These are phyloP conservation scores for Blastocystis sp. DNA, from an alignment of 352 stramenopile genomes.

Conservation along the genomic window DNA sequence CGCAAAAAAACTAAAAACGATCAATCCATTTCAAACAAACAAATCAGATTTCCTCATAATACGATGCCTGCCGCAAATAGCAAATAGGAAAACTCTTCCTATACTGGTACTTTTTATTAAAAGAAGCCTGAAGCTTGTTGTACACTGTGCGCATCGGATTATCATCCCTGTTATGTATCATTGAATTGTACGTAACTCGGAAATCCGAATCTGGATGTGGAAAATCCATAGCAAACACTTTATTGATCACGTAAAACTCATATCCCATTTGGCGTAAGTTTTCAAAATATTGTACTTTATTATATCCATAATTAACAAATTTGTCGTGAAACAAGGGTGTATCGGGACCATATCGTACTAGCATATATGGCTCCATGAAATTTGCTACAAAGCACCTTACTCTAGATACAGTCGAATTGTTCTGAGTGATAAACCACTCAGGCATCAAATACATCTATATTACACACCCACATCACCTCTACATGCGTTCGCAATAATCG, in stretches of 20 bases:
- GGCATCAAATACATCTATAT: constrained; percentile 48
- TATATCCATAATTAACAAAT: constrained; percentile 62
- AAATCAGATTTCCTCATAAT: constrained; percentile 41
- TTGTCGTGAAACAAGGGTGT: constrained; percentile 42
- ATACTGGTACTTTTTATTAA: neutral
- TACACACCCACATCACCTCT: neutral
- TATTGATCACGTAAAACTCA: constrained; percentile 26
- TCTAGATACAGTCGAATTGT: neutral
- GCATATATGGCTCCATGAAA: constrained; percentile 54
- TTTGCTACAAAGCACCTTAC: constrained; percentile 37
- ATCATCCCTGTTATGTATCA: constrained; percentile 16
- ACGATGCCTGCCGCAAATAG: neutral
- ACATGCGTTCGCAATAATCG: constrained; percentile 31
- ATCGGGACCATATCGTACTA: neutral
- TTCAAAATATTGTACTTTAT: constrained; percentile 61
- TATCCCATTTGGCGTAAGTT: constrained; percentile 56
- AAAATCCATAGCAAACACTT: constrained; percentile 62
- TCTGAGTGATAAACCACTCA: constrained; percentile 12
- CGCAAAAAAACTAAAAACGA: neutral
- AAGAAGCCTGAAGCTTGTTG: neutral
- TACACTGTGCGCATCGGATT: constrained; percentile 37
- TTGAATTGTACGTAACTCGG: neutral
- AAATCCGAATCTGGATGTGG: constrained; percentile 58
- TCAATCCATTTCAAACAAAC: constrained; percentile 7
- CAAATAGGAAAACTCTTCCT: neutral